These are phyloP conservation scores for Paramecium bursaria DNA, from an alignment of 73 alveolate genomes.

Conservation along the genomic window DNA sequence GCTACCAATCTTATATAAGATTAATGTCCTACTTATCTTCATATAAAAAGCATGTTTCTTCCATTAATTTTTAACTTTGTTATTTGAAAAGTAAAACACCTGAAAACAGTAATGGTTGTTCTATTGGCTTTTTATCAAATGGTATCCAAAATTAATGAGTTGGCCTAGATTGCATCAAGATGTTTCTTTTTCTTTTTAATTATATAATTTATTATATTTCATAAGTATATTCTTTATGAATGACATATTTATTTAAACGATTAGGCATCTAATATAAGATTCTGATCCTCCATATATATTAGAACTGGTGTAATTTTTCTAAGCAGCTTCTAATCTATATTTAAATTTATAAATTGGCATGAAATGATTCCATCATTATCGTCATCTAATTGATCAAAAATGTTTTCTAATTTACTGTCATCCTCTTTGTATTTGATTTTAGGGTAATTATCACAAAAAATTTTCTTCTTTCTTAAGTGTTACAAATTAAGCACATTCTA, in stretches of 20 bases:
- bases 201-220: too few species aligned
- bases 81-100: constrained; percentile 12
- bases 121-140: neutral
- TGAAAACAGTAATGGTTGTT: neutral
- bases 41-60: constrained; percentile 16
- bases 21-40: constrained; percentile 31
- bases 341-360: neutral
- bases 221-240: neutral
- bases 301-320: neutral
- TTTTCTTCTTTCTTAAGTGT: neutral
- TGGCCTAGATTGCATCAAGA: too few species aligned
- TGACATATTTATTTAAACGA: neutral
- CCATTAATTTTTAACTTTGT: neutral
- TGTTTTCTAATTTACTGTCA: neutral
- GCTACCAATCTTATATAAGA: neutral
- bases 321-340: neutral
- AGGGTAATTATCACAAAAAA: neutral
- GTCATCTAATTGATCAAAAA: neutral
- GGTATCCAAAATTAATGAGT: neutral
- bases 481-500: neutral
- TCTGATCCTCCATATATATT: neutral
- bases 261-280: neutral
- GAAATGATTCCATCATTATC: neutral
- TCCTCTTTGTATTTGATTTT: neutral
- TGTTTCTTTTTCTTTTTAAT: too few species aligned